Evolutionary conservation across 2,329 filamentous ascomycete genomes (phyloP).

Genomic region (Fusarium dlaminii): DNA sequence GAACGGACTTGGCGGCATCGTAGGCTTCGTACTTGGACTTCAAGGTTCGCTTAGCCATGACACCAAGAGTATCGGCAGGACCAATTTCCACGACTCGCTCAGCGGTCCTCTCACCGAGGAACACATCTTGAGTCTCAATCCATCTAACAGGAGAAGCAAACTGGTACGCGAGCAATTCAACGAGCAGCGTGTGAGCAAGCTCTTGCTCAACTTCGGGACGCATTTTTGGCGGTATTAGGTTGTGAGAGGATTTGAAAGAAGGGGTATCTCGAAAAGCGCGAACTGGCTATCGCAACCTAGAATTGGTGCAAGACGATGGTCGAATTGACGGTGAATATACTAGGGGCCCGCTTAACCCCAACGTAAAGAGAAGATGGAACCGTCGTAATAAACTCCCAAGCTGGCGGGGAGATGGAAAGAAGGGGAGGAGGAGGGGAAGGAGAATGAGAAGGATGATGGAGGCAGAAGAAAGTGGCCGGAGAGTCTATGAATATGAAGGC

Average conservation of each 20-base stretch:
- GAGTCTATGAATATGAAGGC: slow-evolving; percentile 41
- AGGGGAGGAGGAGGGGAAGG: slow-evolving; percentile 10
- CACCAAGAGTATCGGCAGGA: slow-evolving; percentile 94
- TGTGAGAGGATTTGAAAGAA: slow-evolving; percentile 39
- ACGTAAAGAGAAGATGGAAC: slow-evolving; percentile 36
- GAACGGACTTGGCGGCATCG: slow-evolving; percentile 94
- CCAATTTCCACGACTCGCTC: slow-evolving; percentile 98
- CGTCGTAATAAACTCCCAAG: slow-evolving; percentile 40
- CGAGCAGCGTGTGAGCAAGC: slow-evolving; percentile 96
- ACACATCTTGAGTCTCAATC: slow-evolving; percentile 99
- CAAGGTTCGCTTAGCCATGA: slow-evolving; percentile 95
- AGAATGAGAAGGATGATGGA: slow-evolving; percentile 31
- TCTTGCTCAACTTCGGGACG: slow-evolving; percentile 99
- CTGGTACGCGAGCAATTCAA: slow-evolving; percentile 98
- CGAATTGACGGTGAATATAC: slow-evolving; percentile 38
- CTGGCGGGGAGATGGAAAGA: slow-evolving; percentile 36
- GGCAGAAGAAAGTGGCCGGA: slow-evolving; percentile 40
- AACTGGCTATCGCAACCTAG: slow-evolving; percentile 40
- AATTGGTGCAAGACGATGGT: slow-evolving; percentile 38
- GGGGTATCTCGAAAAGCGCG: slow-evolving; percentile 44
- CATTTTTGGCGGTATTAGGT: slow-evolving; percentile 68
- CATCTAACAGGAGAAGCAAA: slow-evolving; percentile 98
- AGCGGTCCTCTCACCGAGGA: slow-evolving; percentile 93
- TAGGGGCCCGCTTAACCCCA: slow-evolving; percentile 42
- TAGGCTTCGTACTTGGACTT: slow-evolving; percentile 99